phyloP scores from a whole-genome alignment of 2,329 filamentous ascomycete species.

The Elsinoe australis region DNA sequence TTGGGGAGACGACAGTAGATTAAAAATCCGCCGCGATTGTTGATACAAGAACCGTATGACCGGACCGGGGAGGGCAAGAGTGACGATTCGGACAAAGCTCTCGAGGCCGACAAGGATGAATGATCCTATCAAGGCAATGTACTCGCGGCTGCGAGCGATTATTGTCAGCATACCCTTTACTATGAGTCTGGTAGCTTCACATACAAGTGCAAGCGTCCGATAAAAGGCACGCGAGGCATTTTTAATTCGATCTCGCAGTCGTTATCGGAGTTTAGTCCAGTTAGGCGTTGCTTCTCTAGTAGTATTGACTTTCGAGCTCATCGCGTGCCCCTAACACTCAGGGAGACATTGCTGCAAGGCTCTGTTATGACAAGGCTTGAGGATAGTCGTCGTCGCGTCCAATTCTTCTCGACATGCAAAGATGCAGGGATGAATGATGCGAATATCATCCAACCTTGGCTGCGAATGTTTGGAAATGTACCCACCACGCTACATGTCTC shows the following conservation, averaged over 20 bases:
- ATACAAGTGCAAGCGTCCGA: conserved; percentile 49
- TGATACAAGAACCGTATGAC: conserved; percentile 77
- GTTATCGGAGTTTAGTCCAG: background rate
- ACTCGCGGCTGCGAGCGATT: conserved; percentile 58
- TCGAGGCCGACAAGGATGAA: conserved; percentile 78
- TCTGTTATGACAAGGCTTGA: too few relatives aligned
- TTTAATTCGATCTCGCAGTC: conserved; percentile 19
- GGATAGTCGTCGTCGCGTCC: too few relatives aligned
- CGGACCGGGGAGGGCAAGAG: conserved; percentile 74
- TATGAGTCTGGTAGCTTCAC: too few relatives aligned
- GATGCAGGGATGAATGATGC: too few relatives aligned
- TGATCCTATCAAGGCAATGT: conserved; percentile 76
- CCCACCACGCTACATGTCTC: too few relatives aligned
- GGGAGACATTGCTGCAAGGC: too few relatives aligned
- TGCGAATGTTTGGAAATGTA: too few relatives aligned
- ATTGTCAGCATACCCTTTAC: conserved; percentile 17
- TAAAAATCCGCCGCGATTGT: conserved; percentile 74
- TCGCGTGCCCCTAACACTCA: conserved; percentile 1
- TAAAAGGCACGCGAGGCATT: conserved; percentile 55
- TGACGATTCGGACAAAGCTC: conserved; percentile 73
- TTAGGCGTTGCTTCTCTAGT: conserved; percentile 18
- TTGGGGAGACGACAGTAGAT: conserved; percentile 63
- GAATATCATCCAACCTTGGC: background rate
- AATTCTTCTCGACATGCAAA: too few relatives aligned
- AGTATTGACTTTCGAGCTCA: conserved; percentile 17